phyloP scores from a whole-genome alignment of 495 filamentous ascomycete genomes.

The Penicillium lividum region DNA sequence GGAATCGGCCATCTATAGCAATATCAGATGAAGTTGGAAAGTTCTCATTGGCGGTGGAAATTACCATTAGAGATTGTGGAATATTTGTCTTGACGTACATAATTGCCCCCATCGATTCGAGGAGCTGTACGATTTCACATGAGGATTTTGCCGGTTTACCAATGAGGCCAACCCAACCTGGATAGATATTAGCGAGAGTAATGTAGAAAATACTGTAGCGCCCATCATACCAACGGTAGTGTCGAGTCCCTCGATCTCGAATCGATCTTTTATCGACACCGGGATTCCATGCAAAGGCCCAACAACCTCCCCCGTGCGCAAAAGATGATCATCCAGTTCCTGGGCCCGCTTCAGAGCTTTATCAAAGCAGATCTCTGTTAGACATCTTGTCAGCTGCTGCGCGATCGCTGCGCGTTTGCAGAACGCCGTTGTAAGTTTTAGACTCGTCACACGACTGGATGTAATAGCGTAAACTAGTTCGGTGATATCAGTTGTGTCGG shows the following conservation, averaged over 20 bases:
- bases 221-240: slow-evolving; percentile 36
- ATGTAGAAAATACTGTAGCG: neutral
- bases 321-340: slow-evolving; percentile 40
- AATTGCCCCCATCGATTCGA: slow-evolving; percentile 44
- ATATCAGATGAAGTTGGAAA: neutral
- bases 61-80: slow-evolving; percentile 52
- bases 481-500: slow-evolving; percentile 42
- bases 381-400: slow-evolving; percentile 56
- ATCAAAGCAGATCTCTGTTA: slow-evolving; percentile 63
- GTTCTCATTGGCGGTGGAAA: neutral
- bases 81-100: slow-evolving; percentile 63
- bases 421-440: slow-evolving; percentile 53
- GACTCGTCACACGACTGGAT: slow-evolving; percentile 9
- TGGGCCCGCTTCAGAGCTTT: slow-evolving; percentile 38
- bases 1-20: slow-evolving; percentile 48
- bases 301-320: slow-evolving; percentile 38
- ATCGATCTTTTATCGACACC: slow-evolving; percentile 65
- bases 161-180: slow-evolving; percentile 34
- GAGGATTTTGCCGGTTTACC: slow-evolving; percentile 28
- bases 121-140: slow-evolving; percentile 23
- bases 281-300: slow-evolving; percentile 69
- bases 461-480: slow-evolving; percentile 34
- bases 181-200: neutral
- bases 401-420: slow-evolving; percentile 59
- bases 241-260: slow-evolving; percentile 55